Base-by-base conservation (phyloP, 139 green algal species). In the Helicosporidium sp. region DNA sequence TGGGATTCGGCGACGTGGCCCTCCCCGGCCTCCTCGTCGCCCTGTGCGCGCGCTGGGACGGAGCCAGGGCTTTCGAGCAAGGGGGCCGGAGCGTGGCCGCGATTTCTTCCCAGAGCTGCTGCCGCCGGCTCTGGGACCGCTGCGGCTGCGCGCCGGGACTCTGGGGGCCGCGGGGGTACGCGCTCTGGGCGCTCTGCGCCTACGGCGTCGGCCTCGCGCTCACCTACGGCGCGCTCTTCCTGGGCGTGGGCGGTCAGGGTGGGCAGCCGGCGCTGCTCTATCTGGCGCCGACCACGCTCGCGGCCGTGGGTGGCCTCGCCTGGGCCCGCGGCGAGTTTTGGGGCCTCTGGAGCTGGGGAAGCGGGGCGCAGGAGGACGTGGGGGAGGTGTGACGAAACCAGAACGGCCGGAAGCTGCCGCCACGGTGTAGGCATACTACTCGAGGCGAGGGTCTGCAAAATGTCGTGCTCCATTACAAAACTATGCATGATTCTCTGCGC, bases 231-330 rank as follows among this genome's bases (percentile, higher is more conserved):
- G 87, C 82, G 26, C 63, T 93, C 6, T 52, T 63, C 28, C 43
- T 72, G 24, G 65, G 59, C 50, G 49, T 63, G 29, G 64, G 64
- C 19, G 69, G 69, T 6, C 41, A 59, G 23, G 28, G 60, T 43
- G 85, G 85, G 0, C 85, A 95, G 61, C 85, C 85, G 2, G 84
- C 86, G 20, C 73, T 97, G 53, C 63, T 94, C 28, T 97, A 95
- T 45, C 46, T 97, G 13, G 77, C 93, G 16, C 87, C 87, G 1
- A 83, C 70, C 54, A 93, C 75, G 19, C 58, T 96, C 5, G 75
- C 71, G 2, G 55, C 55, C 2, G 46, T 78, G 19, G n/a, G 66
- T 47, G 22, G 57, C 10, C 44, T 79, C 27, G 64, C 51, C 18
- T 45, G 31, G 39, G 33, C 13, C 20, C 49, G 77, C 1, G 65